A percentile compares a stretch with the other conserved stretches of the same genome.
Conservation (phyloP, 495 filamentous ascomycete genomes). For the Penicillium crystallinum region DNA sequence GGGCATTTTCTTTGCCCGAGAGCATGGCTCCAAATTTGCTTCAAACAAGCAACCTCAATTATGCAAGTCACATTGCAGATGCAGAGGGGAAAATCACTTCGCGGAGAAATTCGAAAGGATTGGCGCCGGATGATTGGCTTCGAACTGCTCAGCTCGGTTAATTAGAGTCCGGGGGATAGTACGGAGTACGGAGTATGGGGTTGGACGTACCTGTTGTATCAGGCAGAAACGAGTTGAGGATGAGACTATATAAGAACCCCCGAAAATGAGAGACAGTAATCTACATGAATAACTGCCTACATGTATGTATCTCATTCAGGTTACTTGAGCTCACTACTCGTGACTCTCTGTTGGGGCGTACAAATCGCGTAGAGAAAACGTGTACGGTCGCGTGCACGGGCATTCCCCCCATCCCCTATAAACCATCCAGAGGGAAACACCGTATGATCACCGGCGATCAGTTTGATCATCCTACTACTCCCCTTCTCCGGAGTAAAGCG, state of each 20-base stretch:
- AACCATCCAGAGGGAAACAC: not conserved
- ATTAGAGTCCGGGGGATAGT: slow-evolving; percentile 13
- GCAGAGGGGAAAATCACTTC: slow-evolving; percentile 7
- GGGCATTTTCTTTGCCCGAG: slow-evolving; percentile 25
- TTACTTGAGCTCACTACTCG: not conserved
- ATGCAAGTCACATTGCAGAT: not conserved
- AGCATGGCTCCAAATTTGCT: slow-evolving; percentile 26
- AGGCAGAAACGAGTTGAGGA: too few species aligned
- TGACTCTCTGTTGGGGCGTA: too few species aligned
- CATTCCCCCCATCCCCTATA: not conserved
- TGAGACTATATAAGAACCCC: too few species aligned
- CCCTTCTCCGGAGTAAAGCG: not conserved
- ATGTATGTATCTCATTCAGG: too few species aligned
- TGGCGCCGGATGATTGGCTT: slow-evolving; percentile 6
- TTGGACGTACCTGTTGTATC: too few species aligned
- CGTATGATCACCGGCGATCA: not conserved
- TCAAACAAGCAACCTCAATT: slow-evolving; percentile 7
- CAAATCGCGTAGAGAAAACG: not conserved
- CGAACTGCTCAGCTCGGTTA: slow-evolving; percentile 20
- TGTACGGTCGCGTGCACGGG: slow-evolving; percentile 1
- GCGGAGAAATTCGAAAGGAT: slow-evolving; percentile 12
- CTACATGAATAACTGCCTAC: too few species aligned
- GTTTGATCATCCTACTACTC: not conserved
- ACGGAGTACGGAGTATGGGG: too few species aligned
- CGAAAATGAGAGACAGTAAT: too few species aligned